These are phyloP conservation scores for Cucumis cinereus DNA, from an alignment of 306 rosid species.

Conservation along the genomic window DNA sequence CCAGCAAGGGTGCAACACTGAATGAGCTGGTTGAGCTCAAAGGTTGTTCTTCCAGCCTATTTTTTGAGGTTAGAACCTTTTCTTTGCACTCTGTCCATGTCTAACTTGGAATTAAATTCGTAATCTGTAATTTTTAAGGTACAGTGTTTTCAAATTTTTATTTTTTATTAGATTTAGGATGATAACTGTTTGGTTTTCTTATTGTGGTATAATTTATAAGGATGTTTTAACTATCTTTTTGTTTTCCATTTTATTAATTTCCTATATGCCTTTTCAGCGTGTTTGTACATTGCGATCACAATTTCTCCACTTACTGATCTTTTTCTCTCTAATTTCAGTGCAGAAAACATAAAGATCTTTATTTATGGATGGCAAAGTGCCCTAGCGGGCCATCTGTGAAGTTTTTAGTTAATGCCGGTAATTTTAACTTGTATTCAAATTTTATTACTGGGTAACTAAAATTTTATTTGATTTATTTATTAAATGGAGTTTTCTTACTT, in stretches of 20 bases:
- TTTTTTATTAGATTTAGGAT: not conserved
- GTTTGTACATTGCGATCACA: not conserved
- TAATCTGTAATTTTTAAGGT: not conserved
- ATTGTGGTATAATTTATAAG: not conserved
- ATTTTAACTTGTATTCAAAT: not conserved
- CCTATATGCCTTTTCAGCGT: not conserved
- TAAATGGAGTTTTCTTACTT: not conserved
- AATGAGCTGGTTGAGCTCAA: conserved; percentile 87
- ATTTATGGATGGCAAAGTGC: conserved; percentile 85
- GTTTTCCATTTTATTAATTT: not conserved
- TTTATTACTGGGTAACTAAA: not conserved
- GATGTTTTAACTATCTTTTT: not conserved
- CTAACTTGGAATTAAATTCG: not conserved
- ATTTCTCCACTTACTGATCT: not conserved
- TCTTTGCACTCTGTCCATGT: not conserved
- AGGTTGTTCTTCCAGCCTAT: conserved; percentile 69
- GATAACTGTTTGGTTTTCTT: not conserved
- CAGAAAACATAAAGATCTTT: conserved; percentile 83
- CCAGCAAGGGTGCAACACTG: conserved; percentile 69
- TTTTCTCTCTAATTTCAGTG: conserved; percentile 47
- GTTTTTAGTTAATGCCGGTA: conserved; percentile 94
- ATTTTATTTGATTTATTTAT: not conserved
- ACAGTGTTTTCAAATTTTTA: not conserved
- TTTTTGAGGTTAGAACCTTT: conserved; percentile 56
- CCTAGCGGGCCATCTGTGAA: conserved; percentile 91